phyloP scores from a whole-genome alignment of 108 stramenopile genomes.

The Chaetoceros muelleri region DNA sequence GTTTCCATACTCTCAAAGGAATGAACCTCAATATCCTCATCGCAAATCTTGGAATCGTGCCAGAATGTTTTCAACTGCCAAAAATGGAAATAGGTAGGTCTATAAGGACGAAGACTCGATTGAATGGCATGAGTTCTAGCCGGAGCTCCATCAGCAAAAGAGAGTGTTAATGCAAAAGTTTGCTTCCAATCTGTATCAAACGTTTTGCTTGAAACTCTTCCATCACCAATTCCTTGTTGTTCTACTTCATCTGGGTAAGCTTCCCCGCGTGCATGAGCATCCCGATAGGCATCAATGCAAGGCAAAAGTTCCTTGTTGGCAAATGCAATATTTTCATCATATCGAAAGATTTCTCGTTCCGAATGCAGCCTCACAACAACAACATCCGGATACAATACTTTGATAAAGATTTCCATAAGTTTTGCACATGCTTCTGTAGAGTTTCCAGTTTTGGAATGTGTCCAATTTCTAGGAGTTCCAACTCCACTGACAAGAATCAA shows the following conservation, averaged over 20 bases:
- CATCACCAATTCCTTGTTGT: conserved; percentile 1
- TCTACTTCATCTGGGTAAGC: conserved; percentile 37
- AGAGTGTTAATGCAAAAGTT: conserved; percentile 70
- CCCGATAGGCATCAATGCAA: conserved; percentile 70
- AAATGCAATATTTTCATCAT: conserved; percentile 93
- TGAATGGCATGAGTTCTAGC: conserved; percentile 92
- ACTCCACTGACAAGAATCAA: conserved; percentile 83
- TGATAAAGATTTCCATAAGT: conserved; percentile 74
- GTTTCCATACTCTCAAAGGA: conserved; percentile 91
- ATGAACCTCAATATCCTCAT: conserved; percentile 88
- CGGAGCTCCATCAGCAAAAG: conserved; percentile 91
- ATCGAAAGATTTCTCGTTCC: conserved; percentile 86
- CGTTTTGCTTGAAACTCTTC: conserved; percentile 14
- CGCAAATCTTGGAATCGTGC: conserved; percentile 79
- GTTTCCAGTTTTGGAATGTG: conserved; percentile 68
- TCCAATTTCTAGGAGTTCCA: conserved; percentile 84
- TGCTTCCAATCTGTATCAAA: conserved; percentile 73
- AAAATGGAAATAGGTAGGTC: conserved; percentile 89
- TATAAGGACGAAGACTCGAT: conserved; percentile 82
- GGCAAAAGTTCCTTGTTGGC: conserved; percentile 86
- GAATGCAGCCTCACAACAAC: conserved; percentile 78
- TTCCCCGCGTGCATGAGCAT: conserved; percentile 56
- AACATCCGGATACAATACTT: conserved; percentile 52
- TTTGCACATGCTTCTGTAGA: conserved; percentile 75
- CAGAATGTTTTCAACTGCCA: conserved; percentile 97